phyloP scores from a whole-genome alignment of 2,329 filamentous ascomycete species.

The Amauroascus verrucosus region DNA sequence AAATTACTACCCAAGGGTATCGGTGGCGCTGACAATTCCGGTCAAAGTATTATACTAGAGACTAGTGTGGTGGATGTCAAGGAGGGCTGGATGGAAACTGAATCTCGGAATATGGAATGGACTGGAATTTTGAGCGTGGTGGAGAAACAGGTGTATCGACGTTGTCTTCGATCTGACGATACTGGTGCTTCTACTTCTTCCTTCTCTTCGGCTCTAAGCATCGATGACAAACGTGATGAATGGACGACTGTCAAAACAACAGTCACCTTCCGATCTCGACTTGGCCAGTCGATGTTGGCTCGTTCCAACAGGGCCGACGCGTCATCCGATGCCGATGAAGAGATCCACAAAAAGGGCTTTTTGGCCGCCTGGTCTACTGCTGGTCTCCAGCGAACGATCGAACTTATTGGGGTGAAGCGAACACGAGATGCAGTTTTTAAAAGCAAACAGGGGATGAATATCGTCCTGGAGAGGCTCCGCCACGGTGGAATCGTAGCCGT shows the following conservation, averaged over 20 bases:
- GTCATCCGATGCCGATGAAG: constrained; percentile 39
- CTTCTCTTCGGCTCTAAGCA: constrained; percentile 21
- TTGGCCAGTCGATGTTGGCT: constrained; percentile 47
- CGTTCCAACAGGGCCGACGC: constrained; percentile 32
- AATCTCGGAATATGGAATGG: constrained; percentile 56
- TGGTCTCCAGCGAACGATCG: constrained; percentile 53
- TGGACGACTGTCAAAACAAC: constrained; percentile 50
- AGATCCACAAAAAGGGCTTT: constrained; percentile 45
- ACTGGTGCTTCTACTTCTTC: constrained; percentile 5
- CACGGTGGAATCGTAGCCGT: constrained; percentile 57
- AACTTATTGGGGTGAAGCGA: constrained; percentile 51
- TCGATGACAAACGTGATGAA: constrained; percentile 32
- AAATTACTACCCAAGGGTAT: constrained; percentile 52
- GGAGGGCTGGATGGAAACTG: constrained; percentile 57
- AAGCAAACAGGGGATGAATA: constrained; percentile 56
- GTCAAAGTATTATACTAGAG: constrained; percentile 55
- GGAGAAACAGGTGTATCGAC: constrained; percentile 48
- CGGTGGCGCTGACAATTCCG: constrained; percentile 47
- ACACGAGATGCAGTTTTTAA: constrained; percentile 52
- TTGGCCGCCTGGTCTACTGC: constrained; percentile 51
- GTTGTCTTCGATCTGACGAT: constrained; percentile 25
- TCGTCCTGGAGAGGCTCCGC: constrained; percentile 53
- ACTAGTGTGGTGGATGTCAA: constrained; percentile 51
- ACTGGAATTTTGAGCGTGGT: constrained; percentile 55
- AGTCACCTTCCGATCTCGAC: constrained; percentile 51